Conservation (phyloP, 1,139 yeast species). For the Magnusiomyces ingens region DNA sequence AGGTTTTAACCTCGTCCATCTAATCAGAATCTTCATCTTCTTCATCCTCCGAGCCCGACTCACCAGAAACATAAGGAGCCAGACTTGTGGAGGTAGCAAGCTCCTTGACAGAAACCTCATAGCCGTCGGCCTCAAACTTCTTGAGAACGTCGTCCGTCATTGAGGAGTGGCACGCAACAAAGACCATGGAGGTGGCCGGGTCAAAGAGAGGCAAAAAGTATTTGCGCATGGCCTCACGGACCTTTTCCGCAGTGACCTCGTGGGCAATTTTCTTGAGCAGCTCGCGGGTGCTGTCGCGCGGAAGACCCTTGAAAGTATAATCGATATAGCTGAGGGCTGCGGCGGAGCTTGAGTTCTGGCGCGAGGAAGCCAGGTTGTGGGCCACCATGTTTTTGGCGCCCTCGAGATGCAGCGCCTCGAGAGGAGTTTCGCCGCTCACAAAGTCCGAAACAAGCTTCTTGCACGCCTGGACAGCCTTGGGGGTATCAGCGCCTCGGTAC, state of each 20-base stretch:
- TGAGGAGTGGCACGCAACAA: slow-evolving; percentile 68
- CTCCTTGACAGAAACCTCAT: slow-evolving; percentile 41
- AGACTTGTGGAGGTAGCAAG: not conserved
- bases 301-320: slow-evolving; percentile 59
- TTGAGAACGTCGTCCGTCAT: slow-evolving; percentile 44
- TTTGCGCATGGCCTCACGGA: slow-evolving; percentile 48
- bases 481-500: slow-evolving; percentile 80
- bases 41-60: not conserved
- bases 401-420: slow-evolving; percentile 56
- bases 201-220: slow-evolving; percentile 51
- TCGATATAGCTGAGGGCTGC: slow-evolving; percentile 63
- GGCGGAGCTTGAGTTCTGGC: slow-evolving; percentile 49
- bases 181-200: slow-evolving; percentile 48
- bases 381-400: slow-evolving; percentile 75
- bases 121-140: slow-evolving; percentile 52
- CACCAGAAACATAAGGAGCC: slow-evolving; percentile 1
- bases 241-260: slow-evolving; percentile 49
- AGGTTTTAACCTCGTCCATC: no score
- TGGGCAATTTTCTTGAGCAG: slow-evolving; percentile 29
- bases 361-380: slow-evolving; percentile 59
- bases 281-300: slow-evolving; percentile 51
- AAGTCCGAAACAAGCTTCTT: slow-evolving; percentile 57
- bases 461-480: slow-evolving; percentile 63
- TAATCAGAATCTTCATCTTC: not conserved
- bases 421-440: slow-evolving; percentile 44